These are phyloP conservation scores for Alternaria infectoria DNA, from an alignment of 2,329 filamentous ascomycete genomes.

Conservation along the genomic window DNA sequence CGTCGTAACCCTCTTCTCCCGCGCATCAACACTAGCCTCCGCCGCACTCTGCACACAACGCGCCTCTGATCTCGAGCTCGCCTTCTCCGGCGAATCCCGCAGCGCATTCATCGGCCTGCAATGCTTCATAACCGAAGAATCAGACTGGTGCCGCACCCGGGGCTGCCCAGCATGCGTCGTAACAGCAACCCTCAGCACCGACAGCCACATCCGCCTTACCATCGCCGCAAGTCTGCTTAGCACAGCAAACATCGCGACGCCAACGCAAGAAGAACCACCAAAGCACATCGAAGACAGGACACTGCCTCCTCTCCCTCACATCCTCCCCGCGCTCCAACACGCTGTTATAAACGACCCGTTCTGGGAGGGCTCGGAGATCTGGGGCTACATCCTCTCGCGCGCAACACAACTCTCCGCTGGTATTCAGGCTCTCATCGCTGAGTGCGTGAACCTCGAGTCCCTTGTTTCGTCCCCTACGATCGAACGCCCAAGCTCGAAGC, in stretches of 20 bases:
- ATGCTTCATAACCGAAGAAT: conserved; percentile 63
- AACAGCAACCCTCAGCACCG: conserved; percentile 53
- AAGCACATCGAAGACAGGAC: conserved; percentile 1
- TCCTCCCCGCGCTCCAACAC: conserved; percentile 51
- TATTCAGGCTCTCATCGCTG: conserved; percentile 55
- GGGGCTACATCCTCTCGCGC: conserved; percentile 52
- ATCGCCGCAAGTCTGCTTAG: conserved; percentile 55
- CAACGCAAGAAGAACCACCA: conserved; percentile 13
- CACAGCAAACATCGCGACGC: conserved; percentile 14
- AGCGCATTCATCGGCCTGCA: conserved; percentile 65
- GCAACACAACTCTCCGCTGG: conserved; percentile 51
- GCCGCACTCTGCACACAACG: conserved; percentile 56
- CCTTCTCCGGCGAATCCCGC: conserved; percentile 63
- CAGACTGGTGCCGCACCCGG: conserved; percentile 63
- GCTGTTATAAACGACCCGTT: conserved; percentile 52
- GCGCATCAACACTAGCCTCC: conserved; percentile 60
- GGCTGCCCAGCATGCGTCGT: conserved; percentile 62
- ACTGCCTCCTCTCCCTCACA: conserved; percentile 44
- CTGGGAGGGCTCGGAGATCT: conserved; percentile 49
- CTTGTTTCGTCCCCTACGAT: conserved; percentile 44
- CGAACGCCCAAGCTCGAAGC: conserved; percentile 21
- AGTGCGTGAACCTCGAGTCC: conserved; percentile 52
- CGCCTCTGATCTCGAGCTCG: conserved; percentile 62
- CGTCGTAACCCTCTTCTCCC: conserved; percentile 62
- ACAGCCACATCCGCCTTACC: conserved; percentile 55